phyloP scores from a whole-genome alignment of 2,329 filamentous ascomycete species.

The Cercospora brassicicola region DNA sequence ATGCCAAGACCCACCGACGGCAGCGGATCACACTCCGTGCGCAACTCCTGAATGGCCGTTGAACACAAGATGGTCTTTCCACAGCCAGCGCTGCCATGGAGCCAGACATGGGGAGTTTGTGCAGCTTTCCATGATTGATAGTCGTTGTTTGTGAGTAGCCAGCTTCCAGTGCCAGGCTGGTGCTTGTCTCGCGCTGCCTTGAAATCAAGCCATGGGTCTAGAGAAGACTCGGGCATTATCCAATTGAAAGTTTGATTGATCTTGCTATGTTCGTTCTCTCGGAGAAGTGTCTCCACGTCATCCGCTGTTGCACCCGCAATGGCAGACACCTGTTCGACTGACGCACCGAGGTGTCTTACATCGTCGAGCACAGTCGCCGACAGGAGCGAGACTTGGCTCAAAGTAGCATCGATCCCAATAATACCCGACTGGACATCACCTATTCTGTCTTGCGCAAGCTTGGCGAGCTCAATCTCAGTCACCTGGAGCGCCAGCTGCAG shows the following conservation, averaged over 20 bases:
- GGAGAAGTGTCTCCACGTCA: background rate
- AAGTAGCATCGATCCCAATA: background rate
- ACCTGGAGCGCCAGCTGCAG: background rate
- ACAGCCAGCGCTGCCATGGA: conserved; percentile 29
- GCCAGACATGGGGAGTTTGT: conserved; percentile 18
- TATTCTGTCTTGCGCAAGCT: too few species aligned
- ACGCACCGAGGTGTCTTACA: background rate
- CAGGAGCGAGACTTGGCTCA: background rate
- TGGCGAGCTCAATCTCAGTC: background rate
- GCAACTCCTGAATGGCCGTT: conserved; percentile 19
- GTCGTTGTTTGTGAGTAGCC: conserved; percentile 22
- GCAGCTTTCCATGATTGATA: conserved; percentile 26
- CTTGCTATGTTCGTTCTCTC: background rate
- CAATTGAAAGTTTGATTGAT: conserved; percentile 17
- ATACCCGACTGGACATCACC: background rate
- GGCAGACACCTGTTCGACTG: background rate
- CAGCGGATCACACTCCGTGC: background rate
- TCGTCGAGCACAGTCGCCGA: background rate
- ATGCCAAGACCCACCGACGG: background rate
- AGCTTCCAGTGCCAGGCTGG: conserved; percentile 27
- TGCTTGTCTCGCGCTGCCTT: conserved; percentile 22
- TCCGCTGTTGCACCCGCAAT: background rate
- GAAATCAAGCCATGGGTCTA: conserved; percentile 25
- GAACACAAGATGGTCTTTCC: conserved; percentile 32
- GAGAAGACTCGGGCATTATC: conserved; percentile 18